Conservation (phyloP, 805 yeast genomes). For the Suhomyces tanzawaensis region DNA sequence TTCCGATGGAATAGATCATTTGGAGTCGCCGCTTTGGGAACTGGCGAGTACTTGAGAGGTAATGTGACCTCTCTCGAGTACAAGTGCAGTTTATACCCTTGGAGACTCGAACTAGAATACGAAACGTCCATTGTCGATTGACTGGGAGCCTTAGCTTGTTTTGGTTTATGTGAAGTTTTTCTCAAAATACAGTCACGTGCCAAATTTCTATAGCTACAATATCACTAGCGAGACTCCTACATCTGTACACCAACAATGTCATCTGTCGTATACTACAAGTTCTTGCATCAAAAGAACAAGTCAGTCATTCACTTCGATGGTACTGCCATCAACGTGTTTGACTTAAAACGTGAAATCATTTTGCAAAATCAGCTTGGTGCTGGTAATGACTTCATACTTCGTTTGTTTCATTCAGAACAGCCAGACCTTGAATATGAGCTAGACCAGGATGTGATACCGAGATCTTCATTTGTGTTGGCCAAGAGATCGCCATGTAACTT, state of each 20-base stretch:
- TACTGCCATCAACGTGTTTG: conserved; percentile 93
- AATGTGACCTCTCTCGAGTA: conserved; percentile 16
- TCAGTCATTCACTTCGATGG: conserved; percentile 89
- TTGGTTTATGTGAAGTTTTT: not conserved
- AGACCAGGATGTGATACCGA: conserved; percentile 86
- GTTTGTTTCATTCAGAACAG: conserved; percentile 55
- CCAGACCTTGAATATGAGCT: conserved; percentile 74
- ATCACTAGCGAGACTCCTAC: not conserved
- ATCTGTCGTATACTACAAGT: conserved; percentile 82
- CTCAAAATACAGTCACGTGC: conserved; percentile 1
- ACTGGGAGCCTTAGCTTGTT: not conserved
- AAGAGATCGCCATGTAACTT: conserved; percentile 70
- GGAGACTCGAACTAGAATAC: conserved; percentile 18
- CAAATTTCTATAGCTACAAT: too few species aligned
- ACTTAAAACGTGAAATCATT: conserved; percentile 86
- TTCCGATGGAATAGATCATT: conserved; percentile 24
- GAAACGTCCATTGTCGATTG: conserved; percentile 11
- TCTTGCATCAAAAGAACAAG: conserved; percentile 77
- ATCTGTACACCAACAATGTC: conserved; percentile 53
- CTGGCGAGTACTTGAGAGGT: conserved; percentile 24
- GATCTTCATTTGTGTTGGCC: conserved; percentile 82
- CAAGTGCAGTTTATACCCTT: conserved; percentile 19
- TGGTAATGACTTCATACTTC: conserved; percentile 80
- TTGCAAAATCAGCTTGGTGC: conserved; percentile 74
- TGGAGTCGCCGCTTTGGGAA: conserved; percentile 7